phyloP scores from a whole-genome alignment of 805 yeast species.

The Candida rishiriensis region DNA sequence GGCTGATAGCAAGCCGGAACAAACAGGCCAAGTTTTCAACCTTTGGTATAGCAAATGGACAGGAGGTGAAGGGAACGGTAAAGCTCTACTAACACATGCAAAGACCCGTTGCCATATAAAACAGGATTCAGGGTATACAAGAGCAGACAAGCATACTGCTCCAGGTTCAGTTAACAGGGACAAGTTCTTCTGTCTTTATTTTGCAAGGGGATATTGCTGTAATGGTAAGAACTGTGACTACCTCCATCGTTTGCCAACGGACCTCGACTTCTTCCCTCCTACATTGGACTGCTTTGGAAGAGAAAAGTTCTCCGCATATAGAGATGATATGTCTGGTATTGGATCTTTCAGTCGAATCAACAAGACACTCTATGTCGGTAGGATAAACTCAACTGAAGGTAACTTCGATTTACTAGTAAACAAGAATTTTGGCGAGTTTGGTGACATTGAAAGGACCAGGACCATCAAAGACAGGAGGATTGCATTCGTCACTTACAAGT shows the following conservation, averaged over 20 bases:
- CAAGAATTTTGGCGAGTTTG: slow-evolving; percentile 67
- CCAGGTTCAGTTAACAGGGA: slow-evolving; percentile 25
- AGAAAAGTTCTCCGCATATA: slow-evolving; percentile 72
- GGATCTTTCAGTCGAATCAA: slow-evolving; percentile 74
- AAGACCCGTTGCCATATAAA: slow-evolving; percentile 58
- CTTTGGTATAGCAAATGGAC: slow-evolving; percentile 91
- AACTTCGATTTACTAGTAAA: slow-evolving; percentile 37
- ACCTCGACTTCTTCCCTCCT: slow-evolving; percentile 51
- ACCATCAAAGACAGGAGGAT: slow-evolving; percentile 59
- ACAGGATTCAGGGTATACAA: slow-evolving; percentile 71
- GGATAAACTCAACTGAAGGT: slow-evolving; percentile 37
- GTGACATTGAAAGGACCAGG: slow-evolving; percentile 63
- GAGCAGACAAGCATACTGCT: slow-evolving; percentile 47
- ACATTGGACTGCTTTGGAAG: slow-evolving; percentile 91
- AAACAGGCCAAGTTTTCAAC: slow-evolving; percentile 75
- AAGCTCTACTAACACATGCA: slow-evolving; percentile 33
- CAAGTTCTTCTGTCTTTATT: slow-evolving; percentile 67
- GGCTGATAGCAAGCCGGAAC: slow-evolving; percentile 64
- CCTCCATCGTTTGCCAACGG: slow-evolving; percentile 70
- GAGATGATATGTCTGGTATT: slow-evolving; percentile 94
- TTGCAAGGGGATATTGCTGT: slow-evolving; percentile 85
- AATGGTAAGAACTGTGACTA: slow-evolving; percentile 73
- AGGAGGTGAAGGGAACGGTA: slow-evolving; percentile 58
- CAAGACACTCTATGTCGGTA: slow-evolving; percentile 71
- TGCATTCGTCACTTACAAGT: slow-evolving; percentile 70